phyloP scores from a whole-genome alignment of 257 asterid genomes.

The Solanum chilense region DNA sequence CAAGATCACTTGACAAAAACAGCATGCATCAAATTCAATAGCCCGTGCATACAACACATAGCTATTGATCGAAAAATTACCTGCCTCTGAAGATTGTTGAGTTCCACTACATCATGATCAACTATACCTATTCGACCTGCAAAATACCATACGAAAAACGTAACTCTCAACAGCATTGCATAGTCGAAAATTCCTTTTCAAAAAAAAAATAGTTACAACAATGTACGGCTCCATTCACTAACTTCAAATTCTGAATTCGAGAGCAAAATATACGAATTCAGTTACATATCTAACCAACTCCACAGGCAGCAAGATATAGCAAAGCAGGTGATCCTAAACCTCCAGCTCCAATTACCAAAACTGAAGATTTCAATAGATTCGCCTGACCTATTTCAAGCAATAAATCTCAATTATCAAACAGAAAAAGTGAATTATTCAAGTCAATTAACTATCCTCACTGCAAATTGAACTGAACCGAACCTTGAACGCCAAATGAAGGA shows the following conservation, averaged over 20 bases:
- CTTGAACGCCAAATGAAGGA: conserved; percentile 71
- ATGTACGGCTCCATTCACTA: neutral
- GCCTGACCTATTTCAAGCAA: conserved; percentile 46
- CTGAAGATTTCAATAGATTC: conserved; percentile 67
- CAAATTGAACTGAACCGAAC: neutral
- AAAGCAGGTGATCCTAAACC: conserved; percentile 94
- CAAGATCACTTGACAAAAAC: neutral
- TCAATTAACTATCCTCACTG: neutral
- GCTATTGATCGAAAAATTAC: conserved; percentile 9
- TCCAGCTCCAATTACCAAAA: conserved; percentile 95
- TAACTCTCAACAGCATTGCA: neutral
- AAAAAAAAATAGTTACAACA: neutral
- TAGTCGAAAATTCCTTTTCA: neutral
- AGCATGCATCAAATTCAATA: neutral
- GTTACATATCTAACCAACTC: conserved; percentile 24
- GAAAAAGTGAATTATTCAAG: neutral
- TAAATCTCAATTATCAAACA: neutral
- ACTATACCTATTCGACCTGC: conserved; percentile 91
- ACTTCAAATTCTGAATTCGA: neutral
- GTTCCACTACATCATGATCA: conserved; percentile 96
- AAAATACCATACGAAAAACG: neutral
- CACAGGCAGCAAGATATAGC: conserved; percentile 89
- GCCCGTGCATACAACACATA: neutral
- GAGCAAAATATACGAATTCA: neutral
- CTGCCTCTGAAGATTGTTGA: conserved; percentile 95